A percentile compares a stretch with the other conserved stretches of the same genome.
Conservation (phyloP, 2,329 filamentous ascomycete species). For the Colletotrichum phormii region DNA sequence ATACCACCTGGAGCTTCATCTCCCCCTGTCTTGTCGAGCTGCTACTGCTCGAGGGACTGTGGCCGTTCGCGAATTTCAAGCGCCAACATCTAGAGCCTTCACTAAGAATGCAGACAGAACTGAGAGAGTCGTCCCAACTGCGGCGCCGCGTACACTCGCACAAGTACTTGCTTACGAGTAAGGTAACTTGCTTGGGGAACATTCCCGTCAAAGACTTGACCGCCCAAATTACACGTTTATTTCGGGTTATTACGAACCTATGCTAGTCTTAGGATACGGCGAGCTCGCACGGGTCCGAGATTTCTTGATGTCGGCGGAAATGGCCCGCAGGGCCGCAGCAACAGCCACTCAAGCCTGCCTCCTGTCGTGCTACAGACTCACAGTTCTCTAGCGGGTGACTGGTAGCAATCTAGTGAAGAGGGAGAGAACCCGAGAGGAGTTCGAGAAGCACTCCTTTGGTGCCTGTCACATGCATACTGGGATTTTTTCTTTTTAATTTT, state of each 20-base stretch:
- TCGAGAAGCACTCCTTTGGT: neutral
- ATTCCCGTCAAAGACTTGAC: neutral
- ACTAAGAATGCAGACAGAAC: neutral
- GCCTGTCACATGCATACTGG: constrained; percentile 26
- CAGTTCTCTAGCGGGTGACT: neutral
- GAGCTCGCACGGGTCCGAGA: neutral
- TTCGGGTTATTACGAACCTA: constrained; percentile 3
- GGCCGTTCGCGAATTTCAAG: neutral
- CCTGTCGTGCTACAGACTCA: neutral
- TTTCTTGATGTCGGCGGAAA: constrained; percentile 9
- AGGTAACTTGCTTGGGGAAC: neutral
- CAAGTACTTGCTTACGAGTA: neutral
- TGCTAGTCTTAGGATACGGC: neutral
- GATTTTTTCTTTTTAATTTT: neutral
- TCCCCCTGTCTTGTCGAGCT: neutral
- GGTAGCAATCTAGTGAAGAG: neutral
- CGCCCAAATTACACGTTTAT: neutral
- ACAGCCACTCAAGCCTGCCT: neutral
- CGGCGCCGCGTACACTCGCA: neutral
- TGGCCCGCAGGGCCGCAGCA: neutral
- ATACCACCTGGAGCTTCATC: neutral
- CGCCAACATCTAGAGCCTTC: neutral
- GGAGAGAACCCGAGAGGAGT: neutral
- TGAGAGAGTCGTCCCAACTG: neutral
- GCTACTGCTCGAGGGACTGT: neutral